These are phyloP conservation scores for Physocladia obscura DNA, from an alignment of 192 early-diverging fungal genomes.

Conservation along the genomic window DNA sequence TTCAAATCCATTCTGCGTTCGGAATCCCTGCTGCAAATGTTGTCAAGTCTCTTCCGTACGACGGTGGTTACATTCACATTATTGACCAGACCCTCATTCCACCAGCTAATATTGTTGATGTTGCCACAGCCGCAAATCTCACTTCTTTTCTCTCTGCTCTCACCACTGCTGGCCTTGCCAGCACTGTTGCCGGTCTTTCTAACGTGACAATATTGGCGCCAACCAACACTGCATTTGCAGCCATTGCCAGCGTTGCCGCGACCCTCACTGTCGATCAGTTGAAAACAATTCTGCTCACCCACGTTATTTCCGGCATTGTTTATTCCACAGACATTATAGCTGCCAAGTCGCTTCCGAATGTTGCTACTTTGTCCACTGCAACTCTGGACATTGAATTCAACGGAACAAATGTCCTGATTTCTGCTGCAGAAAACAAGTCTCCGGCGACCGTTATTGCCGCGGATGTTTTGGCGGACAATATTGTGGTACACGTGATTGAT, in stretches of 20 bases:
- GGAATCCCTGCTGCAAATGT: slow-evolving; percentile 29
- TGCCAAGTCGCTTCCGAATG: neutral
- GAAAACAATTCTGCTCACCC: slow-evolving; percentile 31
- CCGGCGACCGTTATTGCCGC: slow-evolving; percentile 42
- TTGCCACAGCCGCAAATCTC: slow-evolving; percentile 19
- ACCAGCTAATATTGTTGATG: slow-evolving; percentile 26
- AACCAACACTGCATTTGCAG: slow-evolving; percentile 42
- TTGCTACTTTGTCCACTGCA: neutral
- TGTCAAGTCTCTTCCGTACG: slow-evolving; percentile 33
- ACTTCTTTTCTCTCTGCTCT: slow-evolving; percentile 28
- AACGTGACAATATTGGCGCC: slow-evolving; percentile 51
- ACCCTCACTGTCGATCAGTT: slow-evolving; percentile 31
- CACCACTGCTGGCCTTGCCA: slow-evolving; percentile 17
- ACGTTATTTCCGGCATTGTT: slow-evolving; percentile 40
- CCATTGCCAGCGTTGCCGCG: slow-evolving; percentile 24
- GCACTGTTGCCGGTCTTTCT: slow-evolving; percentile 28
- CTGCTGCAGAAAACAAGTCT: slow-evolving; percentile 35
- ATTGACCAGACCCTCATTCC: slow-evolving; percentile 47
- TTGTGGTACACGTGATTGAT: slow-evolving; percentile 55
- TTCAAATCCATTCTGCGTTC: slow-evolving; percentile 5
- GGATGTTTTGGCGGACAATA: slow-evolving; percentile 34
- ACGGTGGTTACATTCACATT: slow-evolving; percentile 47
- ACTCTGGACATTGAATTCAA: slow-evolving; percentile 17
- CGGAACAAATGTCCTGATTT: slow-evolving; percentile 30
- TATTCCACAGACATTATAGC: slow-evolving; percentile 37